Percentiles rank a stretch among this genome's conserved stretches.
Conservation (phyloP, 139 green algal species). For the Chlamydomonas incerta region DNA sequence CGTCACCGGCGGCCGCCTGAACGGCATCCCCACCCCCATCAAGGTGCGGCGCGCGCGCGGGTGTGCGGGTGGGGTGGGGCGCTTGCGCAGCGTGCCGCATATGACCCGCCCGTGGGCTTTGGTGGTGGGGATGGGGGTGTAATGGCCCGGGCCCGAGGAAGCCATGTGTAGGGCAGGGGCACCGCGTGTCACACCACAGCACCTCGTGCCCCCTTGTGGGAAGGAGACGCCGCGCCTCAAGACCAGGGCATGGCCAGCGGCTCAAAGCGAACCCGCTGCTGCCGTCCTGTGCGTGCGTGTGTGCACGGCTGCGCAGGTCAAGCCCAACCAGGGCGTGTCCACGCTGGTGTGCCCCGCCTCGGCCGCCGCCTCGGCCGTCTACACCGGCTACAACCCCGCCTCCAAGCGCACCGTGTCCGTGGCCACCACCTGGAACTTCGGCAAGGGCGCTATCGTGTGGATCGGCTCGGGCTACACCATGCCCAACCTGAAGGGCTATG, state of each 20-base stretch:
- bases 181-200: too few relatives aligned
- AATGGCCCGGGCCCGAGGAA: too few relatives aligned
- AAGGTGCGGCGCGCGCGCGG: not conserved
- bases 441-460: not conserved
- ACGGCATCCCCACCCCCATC: not conserved
- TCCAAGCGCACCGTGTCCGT: not conserved
- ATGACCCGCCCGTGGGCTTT: too few relatives aligned
- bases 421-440: not conserved
- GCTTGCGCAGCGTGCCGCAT: too few relatives aligned
- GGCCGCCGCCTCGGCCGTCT: not conserved
- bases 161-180: too few relatives aligned
- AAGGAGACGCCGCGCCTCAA: too few relatives aligned
- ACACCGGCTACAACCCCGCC: not conserved
- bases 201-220: too few relatives aligned
- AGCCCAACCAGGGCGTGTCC: not conserved
- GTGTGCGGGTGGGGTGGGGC: too few relatives aligned
- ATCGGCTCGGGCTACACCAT: not conserved
- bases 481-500: conserved; percentile 23
- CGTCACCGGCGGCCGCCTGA: not conserved
- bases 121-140: too few relatives aligned
- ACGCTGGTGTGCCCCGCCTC: not conserved
- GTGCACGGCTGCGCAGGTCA: not conserved
- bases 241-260: too few relatives aligned
- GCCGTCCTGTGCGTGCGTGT: too few relatives aligned
- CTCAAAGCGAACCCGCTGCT: too few relatives aligned